phyloP scores from a whole-genome alignment of 2,329 filamentous ascomycete genomes.

The Microsporum canis region DNA sequence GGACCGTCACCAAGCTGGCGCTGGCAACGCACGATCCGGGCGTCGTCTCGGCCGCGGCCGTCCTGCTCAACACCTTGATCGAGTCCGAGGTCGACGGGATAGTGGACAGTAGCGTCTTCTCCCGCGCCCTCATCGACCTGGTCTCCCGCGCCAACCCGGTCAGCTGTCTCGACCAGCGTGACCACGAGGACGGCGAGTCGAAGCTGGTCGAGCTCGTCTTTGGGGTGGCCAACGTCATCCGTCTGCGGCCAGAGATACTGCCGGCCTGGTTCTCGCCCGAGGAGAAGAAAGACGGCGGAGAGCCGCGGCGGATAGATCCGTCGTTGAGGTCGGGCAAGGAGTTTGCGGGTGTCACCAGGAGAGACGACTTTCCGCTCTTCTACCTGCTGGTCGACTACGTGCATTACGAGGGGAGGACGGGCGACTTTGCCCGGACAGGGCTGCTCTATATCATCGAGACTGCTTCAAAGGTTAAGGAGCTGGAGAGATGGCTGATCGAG shows the following conservation, averaged over 20 bases:
- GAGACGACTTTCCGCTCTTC: constrained; percentile 89
- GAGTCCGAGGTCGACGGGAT: constrained; percentile 96
- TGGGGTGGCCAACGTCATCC: constrained; percentile 91
- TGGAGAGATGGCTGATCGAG: constrained; percentile 95
- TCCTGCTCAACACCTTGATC: constrained; percentile 81
- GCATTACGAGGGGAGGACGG: constrained; percentile 85
- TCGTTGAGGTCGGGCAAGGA: constrained; percentile 42
- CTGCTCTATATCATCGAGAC: constrained; percentile 92
- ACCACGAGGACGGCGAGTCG: constrained; percentile 67
- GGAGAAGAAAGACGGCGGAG: constrained; percentile 23
- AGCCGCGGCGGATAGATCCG: constrained; percentile 31
- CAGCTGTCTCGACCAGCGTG: constrained; percentile 19
- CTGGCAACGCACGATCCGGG: constrained; percentile 72
- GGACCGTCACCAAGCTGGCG: constrained; percentile 79
- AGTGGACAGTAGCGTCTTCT: constrained; percentile 74
- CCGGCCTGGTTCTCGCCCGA: constrained; percentile 79
- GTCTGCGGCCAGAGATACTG: constrained; percentile 74
- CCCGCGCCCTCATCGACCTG: constrained; percentile 75
- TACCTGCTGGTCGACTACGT: constrained; percentile 95
- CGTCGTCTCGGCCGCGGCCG: constrained; percentile 72
- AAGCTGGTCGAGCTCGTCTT: constrained; percentile 88
- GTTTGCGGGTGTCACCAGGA: constrained; percentile 75
- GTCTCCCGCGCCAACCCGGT: constrained; percentile 54
- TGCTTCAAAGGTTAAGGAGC: constrained; percentile 64
- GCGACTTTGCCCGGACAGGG: constrained; percentile 90